Base-by-base conservation (phyloP, 2,329 filamentous ascomycete species). In the Cercospora canescens region DNA sequence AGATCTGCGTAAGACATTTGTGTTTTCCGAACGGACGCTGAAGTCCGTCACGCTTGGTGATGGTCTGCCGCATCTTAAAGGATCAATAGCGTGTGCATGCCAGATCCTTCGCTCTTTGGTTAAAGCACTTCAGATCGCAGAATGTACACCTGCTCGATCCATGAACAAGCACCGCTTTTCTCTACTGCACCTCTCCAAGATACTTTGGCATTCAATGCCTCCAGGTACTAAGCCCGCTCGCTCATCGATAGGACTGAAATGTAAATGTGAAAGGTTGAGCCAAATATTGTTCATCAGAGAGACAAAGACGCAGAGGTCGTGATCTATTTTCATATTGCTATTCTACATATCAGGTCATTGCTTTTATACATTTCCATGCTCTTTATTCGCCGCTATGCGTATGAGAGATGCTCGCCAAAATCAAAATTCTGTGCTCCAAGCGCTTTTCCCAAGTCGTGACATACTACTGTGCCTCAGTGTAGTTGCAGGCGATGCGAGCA, bases 401-500 rank as follows among this genome's bases (percentile, higher is more conserved):
- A 3, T 28, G 45, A 8, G 12, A 21, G 24, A 45, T 45, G 18
- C 41, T 14, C 41, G 24, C 41, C 26, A 54, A 24, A 54, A 54
- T 11, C 30, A 21, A 54, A 28, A 32, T 54, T 54, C 24, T 24
- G 14, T 54, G 28, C 14, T 54, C 50, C n/a, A 7, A 16, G 16
- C 1, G 24, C 16, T 18, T 3, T 48, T 18, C 26, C 30, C 24
- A n/a, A 54, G 4, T 16, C 50, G 50, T 24, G 24, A 11, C 4
- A 28, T n/a, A 16, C 37, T 60, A 41, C 30, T 16, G 16, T 8
- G 14, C 18, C n/a, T 45, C 45, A 34, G 60, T 55, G 60, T 69
- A 69, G 11, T 30, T 16, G 57, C 67, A 69, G 24, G 60, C 37
- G 12, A 65, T 56, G 11, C 60, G 65, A n/a, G 54, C 26, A 37